These are phyloP conservation scores for Gracilariopsis chorda DNA, from an alignment of 23 red algal species.

Conservation along the genomic window DNA sequence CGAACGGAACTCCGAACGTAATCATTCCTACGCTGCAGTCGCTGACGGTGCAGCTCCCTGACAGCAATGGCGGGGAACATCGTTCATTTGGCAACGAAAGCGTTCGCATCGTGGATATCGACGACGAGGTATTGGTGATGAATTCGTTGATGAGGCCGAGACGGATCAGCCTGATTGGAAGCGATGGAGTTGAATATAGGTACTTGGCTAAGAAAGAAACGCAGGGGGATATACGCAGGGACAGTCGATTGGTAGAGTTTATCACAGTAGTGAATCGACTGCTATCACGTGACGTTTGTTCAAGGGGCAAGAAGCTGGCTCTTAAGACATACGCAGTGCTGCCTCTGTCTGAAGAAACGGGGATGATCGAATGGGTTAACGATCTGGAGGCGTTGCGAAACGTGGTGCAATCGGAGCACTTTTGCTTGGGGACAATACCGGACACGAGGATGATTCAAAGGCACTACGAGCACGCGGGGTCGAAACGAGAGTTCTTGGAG, in stretches of 20 bases:
- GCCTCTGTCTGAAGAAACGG: slow-evolving; percentile 95
- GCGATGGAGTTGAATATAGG: slow-evolving; percentile 77
- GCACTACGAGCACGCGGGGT: slow-evolving; percentile 36
- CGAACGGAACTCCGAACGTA: background rate
- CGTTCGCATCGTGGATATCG: slow-evolving; percentile 67
- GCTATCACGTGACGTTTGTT: slow-evolving; percentile 34
- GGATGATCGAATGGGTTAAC: slow-evolving; percentile 97
- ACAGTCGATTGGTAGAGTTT: slow-evolving; percentile 94
- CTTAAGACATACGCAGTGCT: slow-evolving; percentile 93
- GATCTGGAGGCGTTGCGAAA: slow-evolving; percentile 80
- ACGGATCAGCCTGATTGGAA: slow-evolving; percentile 79
- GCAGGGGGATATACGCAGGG: slow-evolving; percentile 92
- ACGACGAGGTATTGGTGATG: slow-evolving; percentile 80
- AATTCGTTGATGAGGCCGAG: slow-evolving; percentile 92
- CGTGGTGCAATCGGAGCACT: slow-evolving; percentile 53
- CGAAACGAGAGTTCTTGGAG: slow-evolving; percentile 56
- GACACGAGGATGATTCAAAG: slow-evolving; percentile 38
- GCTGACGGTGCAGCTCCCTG: slow-evolving; percentile 61
- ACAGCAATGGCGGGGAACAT: background rate
- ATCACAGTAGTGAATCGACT: slow-evolving; percentile 82
- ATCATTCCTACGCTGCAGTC: slow-evolving; percentile 66
- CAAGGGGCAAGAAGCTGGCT: slow-evolving; percentile 41
- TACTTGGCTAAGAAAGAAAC: slow-evolving; percentile 91
- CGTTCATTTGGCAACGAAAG: slow-evolving; percentile 51
- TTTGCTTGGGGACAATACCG: slow-evolving; percentile 1